Percentiles rank a stretch among this genome's conserved stretches.
Conservation (phyloP, 495 filamentous ascomycete genomes). For the Schizothecium vesticola region DNA sequence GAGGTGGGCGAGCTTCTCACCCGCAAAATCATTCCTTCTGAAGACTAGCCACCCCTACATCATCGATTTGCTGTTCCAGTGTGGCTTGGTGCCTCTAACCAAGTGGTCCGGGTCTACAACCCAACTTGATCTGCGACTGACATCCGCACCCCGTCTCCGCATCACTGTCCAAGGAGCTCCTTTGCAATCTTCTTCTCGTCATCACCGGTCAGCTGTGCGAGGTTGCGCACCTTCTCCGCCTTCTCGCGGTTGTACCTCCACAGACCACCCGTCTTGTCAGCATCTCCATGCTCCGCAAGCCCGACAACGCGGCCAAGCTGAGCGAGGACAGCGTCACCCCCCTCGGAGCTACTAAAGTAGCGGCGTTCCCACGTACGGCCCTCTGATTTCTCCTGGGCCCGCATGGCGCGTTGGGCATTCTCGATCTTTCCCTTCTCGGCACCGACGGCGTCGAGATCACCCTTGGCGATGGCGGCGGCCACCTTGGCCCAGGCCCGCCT, state of each 20-base stretch:
- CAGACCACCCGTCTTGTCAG: constrained; percentile 79
- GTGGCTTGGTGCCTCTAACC: not conserved
- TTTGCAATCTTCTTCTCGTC: constrained; percentile 32
- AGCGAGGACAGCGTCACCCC: constrained; percentile 51
- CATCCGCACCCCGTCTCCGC: not conserved
- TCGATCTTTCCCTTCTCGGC: constrained; percentile 85
- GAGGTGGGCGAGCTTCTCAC: not conserved
- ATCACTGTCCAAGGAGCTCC: constrained; percentile 41
- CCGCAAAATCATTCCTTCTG: not conserved
- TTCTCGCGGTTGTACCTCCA: constrained; percentile 77
- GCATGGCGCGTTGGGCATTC: constrained; percentile 78
- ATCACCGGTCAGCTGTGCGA: constrained; percentile 33
- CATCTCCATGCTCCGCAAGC: constrained; percentile 52
- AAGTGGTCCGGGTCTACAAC: not conserved
- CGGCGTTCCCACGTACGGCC: constrained; percentile 75
- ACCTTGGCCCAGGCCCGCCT: constrained; percentile 86
- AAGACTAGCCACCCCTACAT: not conserved
- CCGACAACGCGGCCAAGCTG: constrained; percentile 53
- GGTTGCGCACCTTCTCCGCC: constrained; percentile 43
- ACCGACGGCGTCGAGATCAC: constrained; percentile 77
- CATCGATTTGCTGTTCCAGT: not conserved
- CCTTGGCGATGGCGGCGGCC: constrained; percentile 66
- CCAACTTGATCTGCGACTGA: not conserved
- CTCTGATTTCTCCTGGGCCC: constrained; percentile 73
- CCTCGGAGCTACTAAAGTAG: constrained; percentile 64